These are phyloP conservation scores for Heterococcus sp. DNA, from an alignment of 108 stramenopile species.

Conservation along the genomic window DNA sequence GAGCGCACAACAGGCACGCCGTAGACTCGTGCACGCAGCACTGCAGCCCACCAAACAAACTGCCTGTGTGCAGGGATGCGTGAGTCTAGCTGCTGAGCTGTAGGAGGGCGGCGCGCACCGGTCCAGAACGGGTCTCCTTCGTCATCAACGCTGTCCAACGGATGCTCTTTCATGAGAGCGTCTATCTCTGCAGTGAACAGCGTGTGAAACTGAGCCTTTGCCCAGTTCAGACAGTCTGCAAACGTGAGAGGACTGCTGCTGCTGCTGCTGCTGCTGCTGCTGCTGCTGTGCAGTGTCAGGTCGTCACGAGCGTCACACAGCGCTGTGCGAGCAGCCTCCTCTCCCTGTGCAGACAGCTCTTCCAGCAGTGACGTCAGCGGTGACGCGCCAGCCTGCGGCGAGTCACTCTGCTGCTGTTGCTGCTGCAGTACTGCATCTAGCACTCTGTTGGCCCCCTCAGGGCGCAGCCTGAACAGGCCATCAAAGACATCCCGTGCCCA, in stretches of 20 bases:
- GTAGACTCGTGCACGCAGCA: conserved; percentile 10
- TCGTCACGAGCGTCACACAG: not conserved
- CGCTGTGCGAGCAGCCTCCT: not conserved
- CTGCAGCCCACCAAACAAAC: conserved; percentile 32
- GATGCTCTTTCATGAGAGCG: conserved; percentile 59
- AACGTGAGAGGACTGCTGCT: not conserved
- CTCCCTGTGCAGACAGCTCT: not conserved
- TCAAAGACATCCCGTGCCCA: conserved; percentile 60
- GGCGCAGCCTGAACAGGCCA: conserved; percentile 17
- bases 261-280: not conserved
- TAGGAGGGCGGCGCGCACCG: conserved; percentile 59
- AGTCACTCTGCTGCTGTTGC: too few relatives aligned
- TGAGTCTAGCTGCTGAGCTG: conserved; percentile 11
- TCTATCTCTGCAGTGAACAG: conserved; percentile 10
- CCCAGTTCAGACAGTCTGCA: conserved; percentile 48
- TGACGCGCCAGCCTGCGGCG: not conserved
- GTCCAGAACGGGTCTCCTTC: conserved; percentile 90
- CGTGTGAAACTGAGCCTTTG: conserved; percentile 30
- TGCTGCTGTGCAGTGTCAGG: not conserved
- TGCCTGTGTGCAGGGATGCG: conserved; percentile 13
- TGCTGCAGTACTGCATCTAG: not conserved
- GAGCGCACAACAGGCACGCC: conserved; percentile 1
- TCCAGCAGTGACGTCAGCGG: not conserved
- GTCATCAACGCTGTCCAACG: conserved; percentile 82
- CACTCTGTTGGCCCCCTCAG: not conserved